phyloP scores from a whole-genome alignment of 75 land plant species.

The Ceratopteris richardii region DNA sequence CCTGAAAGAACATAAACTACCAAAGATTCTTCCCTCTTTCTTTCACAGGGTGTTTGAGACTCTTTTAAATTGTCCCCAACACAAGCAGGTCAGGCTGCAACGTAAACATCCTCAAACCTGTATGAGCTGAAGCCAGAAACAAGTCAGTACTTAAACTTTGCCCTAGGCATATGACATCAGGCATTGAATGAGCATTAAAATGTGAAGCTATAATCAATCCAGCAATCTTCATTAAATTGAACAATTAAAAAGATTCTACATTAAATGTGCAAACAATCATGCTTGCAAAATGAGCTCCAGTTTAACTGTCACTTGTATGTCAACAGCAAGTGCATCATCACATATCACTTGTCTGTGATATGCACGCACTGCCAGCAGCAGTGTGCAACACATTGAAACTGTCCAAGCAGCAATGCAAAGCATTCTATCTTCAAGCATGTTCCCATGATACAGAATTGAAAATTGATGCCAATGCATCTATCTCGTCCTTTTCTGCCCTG shows the following conservation, averaged over 20 bases:
- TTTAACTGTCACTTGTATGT: too few relatives aligned
- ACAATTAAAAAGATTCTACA: too few relatives aligned
- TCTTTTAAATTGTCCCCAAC: not conserved
- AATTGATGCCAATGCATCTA: conserved; percentile 14
- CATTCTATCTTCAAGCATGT: not conserved
- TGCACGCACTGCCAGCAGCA: conserved; percentile 3
- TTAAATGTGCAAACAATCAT: too few relatives aligned
- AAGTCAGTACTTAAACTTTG: not conserved
- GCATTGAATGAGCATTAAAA: not conserved
- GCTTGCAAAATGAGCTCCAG: too few relatives aligned
- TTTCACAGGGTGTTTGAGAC: not conserved
- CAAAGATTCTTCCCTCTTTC: too few relatives aligned
- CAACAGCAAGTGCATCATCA: too few relatives aligned
- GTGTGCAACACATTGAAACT: not conserved
- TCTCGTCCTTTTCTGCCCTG: conserved; percentile 1
- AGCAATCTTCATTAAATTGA: too few relatives aligned
- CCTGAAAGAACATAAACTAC: too few relatives aligned
- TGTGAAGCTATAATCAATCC: not conserved
- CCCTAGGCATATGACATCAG: not conserved
- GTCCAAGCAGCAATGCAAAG: not conserved
- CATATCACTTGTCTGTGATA: too few relatives aligned
- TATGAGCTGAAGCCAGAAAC: not conserved
- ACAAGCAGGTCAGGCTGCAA: not conserved
- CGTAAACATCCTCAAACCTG: not conserved
- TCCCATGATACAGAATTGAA: not conserved